phyloP scores from a whole-genome alignment of 768 basidiomycete species.

The Favolaschia claudopus region DNA sequence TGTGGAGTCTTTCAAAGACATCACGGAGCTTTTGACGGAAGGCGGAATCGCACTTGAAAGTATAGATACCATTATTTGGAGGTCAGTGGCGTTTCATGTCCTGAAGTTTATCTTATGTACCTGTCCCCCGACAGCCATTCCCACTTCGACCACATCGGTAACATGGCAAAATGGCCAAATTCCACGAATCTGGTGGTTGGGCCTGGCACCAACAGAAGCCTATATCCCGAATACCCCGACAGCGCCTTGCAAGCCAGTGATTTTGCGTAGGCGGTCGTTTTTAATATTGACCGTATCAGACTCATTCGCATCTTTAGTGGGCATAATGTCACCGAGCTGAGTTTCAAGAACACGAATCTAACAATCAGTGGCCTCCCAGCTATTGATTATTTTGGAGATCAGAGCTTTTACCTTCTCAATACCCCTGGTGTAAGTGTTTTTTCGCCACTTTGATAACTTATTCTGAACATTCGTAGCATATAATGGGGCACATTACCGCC shows the following conservation, averaged over 20 bases:
- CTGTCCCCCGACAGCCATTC: constrained; percentile 3
- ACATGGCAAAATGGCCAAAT: constrained; percentile 20
- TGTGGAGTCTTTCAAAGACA: constrained; percentile 15
- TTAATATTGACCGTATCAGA: no score
- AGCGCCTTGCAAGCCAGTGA: constrained; percentile 15
- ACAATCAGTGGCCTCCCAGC: constrained; percentile 19
- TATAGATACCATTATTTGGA: constrained; percentile 22
- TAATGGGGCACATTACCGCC: constrained; percentile 21
- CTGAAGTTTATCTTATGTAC: neutral
- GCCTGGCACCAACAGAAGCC: constrained; percentile 16
- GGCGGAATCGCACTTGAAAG: constrained; percentile 19
- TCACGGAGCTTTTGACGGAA: constrained; percentile 20
- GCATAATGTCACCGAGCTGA: constrained; percentile 14
- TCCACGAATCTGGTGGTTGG: constrained; percentile 18
- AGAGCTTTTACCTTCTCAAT: constrained; percentile 24
- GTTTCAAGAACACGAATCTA: constrained; percentile 6
- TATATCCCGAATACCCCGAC: constrained; percentile 22
- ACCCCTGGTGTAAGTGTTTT: constrained; percentile 21
- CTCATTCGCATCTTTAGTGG: constrained; percentile 8
- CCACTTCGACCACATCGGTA: constrained; percentile 20
- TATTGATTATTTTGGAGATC: constrained; percentile 21
- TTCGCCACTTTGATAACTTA: neutral
- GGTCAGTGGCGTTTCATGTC: neutral
- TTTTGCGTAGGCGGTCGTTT: constrained; percentile 18
- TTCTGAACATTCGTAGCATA: constrained; percentile 11